Evolutionary conservation across 148 eudicot species (phyloP).

Genomic region (Silene latifolia): DNA sequence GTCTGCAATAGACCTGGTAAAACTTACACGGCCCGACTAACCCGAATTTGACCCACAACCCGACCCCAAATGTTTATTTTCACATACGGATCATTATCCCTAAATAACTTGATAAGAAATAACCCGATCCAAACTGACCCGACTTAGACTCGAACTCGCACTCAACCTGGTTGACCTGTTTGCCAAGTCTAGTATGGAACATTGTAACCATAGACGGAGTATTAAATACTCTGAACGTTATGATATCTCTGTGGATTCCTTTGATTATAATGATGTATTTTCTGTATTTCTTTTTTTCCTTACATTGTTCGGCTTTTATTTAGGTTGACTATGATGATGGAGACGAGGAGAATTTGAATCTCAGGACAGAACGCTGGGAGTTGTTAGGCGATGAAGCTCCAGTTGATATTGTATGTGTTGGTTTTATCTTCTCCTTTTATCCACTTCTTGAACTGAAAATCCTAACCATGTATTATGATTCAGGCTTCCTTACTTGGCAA

Average conservation of each 20-base stretch:
- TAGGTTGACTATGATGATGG: slow-evolving; percentile 58
- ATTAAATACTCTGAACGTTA: no score
- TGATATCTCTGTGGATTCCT: not conserved
- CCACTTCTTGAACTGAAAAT: not conserved
- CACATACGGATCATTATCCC: no score
- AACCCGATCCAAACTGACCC: no score
- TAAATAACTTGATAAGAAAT: no score
- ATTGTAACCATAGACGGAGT: not conserved
- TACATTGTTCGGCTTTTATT: not conserved
- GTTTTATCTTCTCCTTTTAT: not conserved
- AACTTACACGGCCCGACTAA: no score
- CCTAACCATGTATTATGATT: not conserved
- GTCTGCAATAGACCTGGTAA: no score
- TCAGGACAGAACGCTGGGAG: slow-evolving; percentile 44
- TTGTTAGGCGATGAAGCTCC: slow-evolving; percentile 32
- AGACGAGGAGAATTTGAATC: slow-evolving; percentile 52
- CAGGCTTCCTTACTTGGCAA: slow-evolving; percentile 21
- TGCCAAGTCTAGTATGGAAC: no score
- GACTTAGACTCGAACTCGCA: no score
- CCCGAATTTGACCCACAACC: no score
- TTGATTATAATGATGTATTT: no score
- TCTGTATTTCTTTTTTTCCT: not conserved
- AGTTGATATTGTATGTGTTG: slow-evolving; percentile 32
- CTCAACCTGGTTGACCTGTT: no score
- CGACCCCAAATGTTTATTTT: no score